Evolutionary conservation across 805 yeast species (phyloP), one percentile per base, ranked within the genome.

Genomic region (Candida michaelii): DNA sequence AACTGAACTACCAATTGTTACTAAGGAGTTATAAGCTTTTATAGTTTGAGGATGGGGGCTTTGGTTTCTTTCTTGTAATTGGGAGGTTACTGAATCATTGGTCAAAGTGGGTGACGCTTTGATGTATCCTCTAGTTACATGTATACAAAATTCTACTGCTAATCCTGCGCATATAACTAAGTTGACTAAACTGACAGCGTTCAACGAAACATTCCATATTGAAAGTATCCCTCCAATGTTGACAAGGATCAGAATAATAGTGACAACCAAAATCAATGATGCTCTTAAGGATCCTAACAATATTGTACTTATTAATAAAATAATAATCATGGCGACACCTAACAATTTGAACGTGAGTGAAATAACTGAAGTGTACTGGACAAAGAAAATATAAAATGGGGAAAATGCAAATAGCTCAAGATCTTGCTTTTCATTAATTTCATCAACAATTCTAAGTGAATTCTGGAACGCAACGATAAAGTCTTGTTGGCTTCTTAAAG

Each of bases 101-200:
- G 46, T 50, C 27, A 50, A 38, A 27, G 40, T 46, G 10, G 46
- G 56, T 5, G 35, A 8, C 2, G 53, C 48, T 17, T 27, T 67
- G 19, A 85, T 76, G 60, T 81, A 91, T 1, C 93, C 89, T 44
- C 93, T 71, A 1, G 89, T 85, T 42, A 93, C 75, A 61, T 91
- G 98, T 25, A 85, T 78, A 45, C 96, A 89, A 58, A 91, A 93
- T 62, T 93, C 99, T 27, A 93, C 96, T 2, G 93, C 90, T 27
- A 91, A 67, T 0, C 99, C 99, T 2, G 85, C 82, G 59, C 97
- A 91, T n/a, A 91, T 91, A 27, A 93, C 75, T 43, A 91, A 72
- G 53, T 91, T 91, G 14, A 93, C 98, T 47, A 93, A 69, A 46
- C 91, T 80, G 3, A 91, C 88, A 0, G 97, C 98, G 58, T 91